Conservation (phyloP, 1,139 yeast species). For the Pneumocystis wakefieldiae region DNA sequence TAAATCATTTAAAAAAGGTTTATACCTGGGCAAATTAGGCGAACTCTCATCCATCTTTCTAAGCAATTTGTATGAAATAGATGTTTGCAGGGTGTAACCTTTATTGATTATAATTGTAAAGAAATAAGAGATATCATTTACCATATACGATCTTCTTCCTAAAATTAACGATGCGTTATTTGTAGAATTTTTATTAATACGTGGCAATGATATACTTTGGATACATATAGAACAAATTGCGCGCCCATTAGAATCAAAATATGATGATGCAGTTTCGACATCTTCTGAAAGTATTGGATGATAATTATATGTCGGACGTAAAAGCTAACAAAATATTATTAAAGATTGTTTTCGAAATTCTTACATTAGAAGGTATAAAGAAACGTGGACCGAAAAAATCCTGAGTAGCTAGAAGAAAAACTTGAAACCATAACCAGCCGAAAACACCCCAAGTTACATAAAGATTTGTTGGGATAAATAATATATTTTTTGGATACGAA, state of each 20-base stretch:
- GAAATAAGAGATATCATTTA: neutral
- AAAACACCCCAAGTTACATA: neutral
- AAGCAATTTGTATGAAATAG: constrained; percentile 3
- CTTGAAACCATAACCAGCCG: neutral
- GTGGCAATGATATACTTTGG: constrained; percentile 1
- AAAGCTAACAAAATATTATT: neutral
- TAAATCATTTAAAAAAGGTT: neutral
- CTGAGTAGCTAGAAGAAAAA: neutral
- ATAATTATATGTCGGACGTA: constrained; percentile 5
- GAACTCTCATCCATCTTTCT: constrained; percentile 3
- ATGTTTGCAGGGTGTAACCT: constrained; percentile 7
- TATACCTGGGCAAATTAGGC: constrained; percentile 3
- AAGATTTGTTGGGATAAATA: constrained; percentile 30
- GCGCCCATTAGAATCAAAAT: neutral
- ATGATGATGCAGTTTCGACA: neutral
- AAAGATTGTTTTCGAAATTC: neutral
- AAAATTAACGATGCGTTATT: constrained; percentile 1
- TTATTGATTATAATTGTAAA: neutral
- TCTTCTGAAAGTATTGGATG: constrained; percentile 6
- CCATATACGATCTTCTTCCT: constrained; percentile 2
- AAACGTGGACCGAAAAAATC: neutral
- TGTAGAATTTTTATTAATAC: constrained; percentile 1
- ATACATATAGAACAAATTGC: constrained; percentile 6
- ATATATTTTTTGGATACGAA: constrained; percentile 28
- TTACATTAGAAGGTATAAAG: neutral